Conservation (phyloP, 177 flowering plant species). For the Vitis hybrid region DNA sequence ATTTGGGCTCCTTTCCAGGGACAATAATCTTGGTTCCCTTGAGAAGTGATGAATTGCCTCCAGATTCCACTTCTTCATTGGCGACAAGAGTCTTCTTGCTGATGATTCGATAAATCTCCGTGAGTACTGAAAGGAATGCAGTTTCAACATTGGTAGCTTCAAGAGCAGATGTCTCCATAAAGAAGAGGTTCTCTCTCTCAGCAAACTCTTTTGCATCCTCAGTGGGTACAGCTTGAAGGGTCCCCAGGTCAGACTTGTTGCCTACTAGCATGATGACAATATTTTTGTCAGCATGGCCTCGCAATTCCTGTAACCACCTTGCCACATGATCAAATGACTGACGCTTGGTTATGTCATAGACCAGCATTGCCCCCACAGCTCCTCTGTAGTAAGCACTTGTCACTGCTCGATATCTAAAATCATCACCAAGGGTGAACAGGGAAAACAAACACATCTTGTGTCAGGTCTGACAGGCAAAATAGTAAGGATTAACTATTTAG, state of each 20-base stretch:
- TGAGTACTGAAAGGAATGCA: constrained; percentile 40
- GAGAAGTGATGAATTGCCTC: constrained; percentile 36
- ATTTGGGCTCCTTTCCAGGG: constrained; percentile 38
- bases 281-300: constrained; percentile 49
- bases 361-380: constrained; percentile 56
- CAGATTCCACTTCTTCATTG: constrained; percentile 39
- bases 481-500: too few species aligned
- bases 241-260: constrained; percentile 43
- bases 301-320: constrained; percentile 50
- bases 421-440: background rate
- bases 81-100: constrained; percentile 43
- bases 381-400: constrained; percentile 58
- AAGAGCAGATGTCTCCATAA: constrained; percentile 56
- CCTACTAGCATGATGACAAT: constrained; percentile 52
- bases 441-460: background rate
- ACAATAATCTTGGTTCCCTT: constrained; percentile 42
- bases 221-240: constrained; percentile 39
- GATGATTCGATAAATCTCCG: constrained; percentile 45
- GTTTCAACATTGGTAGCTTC: constrained; percentile 48
- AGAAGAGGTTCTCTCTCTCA: constrained; percentile 40
- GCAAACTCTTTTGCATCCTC: constrained; percentile 58
- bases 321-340: constrained; percentile 50
- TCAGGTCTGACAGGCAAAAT: background rate
- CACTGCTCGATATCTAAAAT: constrained; percentile 45
- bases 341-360: constrained; percentile 51